Conservation (phyloP, 495 filamentous ascomycete species). For the Penicillium canescens region DNA sequence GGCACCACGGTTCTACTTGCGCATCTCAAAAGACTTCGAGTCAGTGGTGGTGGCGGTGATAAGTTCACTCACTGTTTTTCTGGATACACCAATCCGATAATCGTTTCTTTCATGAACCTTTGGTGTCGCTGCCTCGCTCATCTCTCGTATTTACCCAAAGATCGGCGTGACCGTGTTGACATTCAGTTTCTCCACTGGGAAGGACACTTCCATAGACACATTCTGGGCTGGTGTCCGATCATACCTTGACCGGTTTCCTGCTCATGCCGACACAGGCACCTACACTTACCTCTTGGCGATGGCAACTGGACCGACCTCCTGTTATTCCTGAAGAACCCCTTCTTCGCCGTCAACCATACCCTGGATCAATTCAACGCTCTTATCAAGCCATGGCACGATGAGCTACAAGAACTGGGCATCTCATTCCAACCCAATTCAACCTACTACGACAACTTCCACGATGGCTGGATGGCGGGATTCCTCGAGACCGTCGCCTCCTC, state of each 20-base stretch:
- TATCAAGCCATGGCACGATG: slow-evolving; percentile 45
- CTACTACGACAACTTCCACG: slow-evolving; percentile 50
- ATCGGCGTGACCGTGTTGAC: slow-evolving; percentile 38
- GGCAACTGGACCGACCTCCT: slow-evolving; percentile 14
- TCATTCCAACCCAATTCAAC: slow-evolving; percentile 45
- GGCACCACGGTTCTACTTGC: slow-evolving; percentile 20
- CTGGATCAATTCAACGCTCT: slow-evolving; percentile 42
- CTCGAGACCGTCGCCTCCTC: slow-evolving; percentile 45
- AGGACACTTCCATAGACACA: slow-evolving; percentile 33
- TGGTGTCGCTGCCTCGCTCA: slow-evolving; percentile 53
- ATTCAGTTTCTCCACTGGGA: slow-evolving; percentile 39
- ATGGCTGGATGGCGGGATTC: slow-evolving; percentile 46
- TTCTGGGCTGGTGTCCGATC: slow-evolving; percentile 53
- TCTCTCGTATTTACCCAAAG: slow-evolving; percentile 45
- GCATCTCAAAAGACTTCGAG: slow-evolving; percentile 18
- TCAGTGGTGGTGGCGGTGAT: slow-evolving; percentile 22
- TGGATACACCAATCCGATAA: neutral
- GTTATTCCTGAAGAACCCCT: slow-evolving; percentile 33
- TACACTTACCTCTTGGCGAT: slow-evolving; percentile 52
- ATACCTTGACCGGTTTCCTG: slow-evolving; percentile 48
- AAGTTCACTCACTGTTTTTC: neutral
- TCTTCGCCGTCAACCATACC: slow-evolving; percentile 54
- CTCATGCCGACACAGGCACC: slow-evolving; percentile 49
- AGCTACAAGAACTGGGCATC: slow-evolving; percentile 33
- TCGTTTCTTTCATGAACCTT: slow-evolving; percentile 32